These are phyloP conservation scores for Metschnikowia bowlesiae DNA, from an alignment of 805 yeast genomes.

Conservation along the genomic window DNA sequence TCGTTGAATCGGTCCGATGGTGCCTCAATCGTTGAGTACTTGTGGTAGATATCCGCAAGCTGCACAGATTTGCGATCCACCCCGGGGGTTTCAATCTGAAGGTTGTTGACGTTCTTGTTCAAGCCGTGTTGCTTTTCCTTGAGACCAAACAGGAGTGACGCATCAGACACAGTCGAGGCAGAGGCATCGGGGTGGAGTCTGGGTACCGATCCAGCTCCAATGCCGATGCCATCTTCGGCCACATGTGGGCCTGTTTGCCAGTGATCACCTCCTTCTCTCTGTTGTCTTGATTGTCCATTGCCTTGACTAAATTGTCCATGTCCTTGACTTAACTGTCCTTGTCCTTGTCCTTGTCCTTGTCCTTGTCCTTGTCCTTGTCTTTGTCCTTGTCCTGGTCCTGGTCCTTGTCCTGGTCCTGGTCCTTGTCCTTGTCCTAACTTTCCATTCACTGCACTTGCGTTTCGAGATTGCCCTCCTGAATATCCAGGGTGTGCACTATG, in stretches of 20 bases:
- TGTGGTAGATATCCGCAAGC: slow-evolving; percentile 41
- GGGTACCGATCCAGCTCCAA: background rate
- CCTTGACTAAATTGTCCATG: no score
- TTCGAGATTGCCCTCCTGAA: background rate
- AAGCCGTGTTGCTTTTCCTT: background rate
- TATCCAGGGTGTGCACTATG: background rate
- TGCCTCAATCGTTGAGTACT: slow-evolving; percentile 34
- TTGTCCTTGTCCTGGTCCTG: no score
- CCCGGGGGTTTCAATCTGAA: slow-evolving; percentile 14
- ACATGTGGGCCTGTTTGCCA: background rate
- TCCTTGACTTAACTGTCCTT: background rate
- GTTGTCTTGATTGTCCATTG: no score
- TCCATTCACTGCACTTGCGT: background rate
- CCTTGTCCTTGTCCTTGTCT: no score
- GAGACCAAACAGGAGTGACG: slow-evolving; percentile 1
- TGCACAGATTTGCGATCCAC: slow-evolving; percentile 32
- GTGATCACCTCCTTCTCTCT: background rate
- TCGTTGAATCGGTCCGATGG: slow-evolving; percentile 40
- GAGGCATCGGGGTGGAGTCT: background rate
- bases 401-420: no score
- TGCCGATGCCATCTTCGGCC: background rate
- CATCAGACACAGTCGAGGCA: background rate
- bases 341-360: background rate
- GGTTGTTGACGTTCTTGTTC: slow-evolving; percentile 25
- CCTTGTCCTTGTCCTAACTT: background rate